phyloP scores from a whole-genome alignment of 2,329 filamentous ascomycete species.

The Aspergillaceae sp. region DNA sequence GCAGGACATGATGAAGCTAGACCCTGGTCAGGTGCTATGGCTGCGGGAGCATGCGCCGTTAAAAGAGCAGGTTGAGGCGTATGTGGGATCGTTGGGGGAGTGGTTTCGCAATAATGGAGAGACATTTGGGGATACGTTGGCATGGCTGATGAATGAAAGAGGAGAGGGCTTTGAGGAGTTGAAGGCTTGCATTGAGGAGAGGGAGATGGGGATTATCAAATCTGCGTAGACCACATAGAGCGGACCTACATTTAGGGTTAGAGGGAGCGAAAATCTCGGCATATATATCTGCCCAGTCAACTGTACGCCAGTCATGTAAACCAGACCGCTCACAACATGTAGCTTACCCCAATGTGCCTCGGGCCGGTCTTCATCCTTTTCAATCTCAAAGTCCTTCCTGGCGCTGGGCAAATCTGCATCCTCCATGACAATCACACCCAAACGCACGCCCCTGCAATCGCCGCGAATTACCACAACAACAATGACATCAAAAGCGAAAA shows the following conservation, averaged over 20 bases:
- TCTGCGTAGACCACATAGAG: too few relatives aligned
- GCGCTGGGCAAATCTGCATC: constrained; percentile 6
- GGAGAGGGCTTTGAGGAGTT: constrained; percentile 43
- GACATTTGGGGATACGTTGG: constrained; percentile 52
- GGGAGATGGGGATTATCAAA: constrained; percentile 23
- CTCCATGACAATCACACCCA: constrained; percentile 1
- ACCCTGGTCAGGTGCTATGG: constrained; percentile 52
- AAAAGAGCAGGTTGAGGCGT: constrained; percentile 51
- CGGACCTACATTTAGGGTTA: not conserved
- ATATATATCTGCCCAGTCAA: too few relatives aligned
- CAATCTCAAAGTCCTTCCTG: constrained; percentile 4
- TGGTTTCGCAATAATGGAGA: constrained; percentile 59
- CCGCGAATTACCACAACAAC: not conserved
- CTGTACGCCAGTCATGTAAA: too few relatives aligned
- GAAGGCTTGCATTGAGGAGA: constrained; percentile 20
- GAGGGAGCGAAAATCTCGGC: too few relatives aligned
- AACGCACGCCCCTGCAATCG: not conserved
- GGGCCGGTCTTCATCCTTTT: not conserved
- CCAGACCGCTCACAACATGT: too few relatives aligned
- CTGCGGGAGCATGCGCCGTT: constrained; percentile 48
- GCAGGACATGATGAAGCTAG: constrained; percentile 56
- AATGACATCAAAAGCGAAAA: not conserved
- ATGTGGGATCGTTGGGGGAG: constrained; percentile 44
- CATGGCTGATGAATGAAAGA: constrained; percentile 48
- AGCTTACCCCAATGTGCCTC: not conserved